phyloP scores from a whole-genome alignment of 2,329 filamentous ascomycete genomes.

The Trichoderma koningii region DNA sequence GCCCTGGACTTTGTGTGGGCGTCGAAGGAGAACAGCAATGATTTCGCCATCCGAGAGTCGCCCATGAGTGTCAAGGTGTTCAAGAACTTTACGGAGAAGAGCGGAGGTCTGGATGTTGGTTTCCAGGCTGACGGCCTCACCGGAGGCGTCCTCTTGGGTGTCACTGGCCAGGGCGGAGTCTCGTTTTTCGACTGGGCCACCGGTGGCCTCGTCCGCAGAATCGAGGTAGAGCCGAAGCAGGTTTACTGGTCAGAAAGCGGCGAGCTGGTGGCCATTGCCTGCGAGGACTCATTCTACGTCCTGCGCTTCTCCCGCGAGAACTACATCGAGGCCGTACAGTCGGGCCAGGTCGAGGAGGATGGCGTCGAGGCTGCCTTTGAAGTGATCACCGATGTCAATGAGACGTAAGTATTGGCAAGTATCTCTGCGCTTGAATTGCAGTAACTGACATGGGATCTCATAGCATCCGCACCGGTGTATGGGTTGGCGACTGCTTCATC shows the following conservation, averaged over 20 bases:
- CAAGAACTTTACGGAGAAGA: constrained; percentile 95
- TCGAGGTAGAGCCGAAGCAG: constrained; percentile 72
- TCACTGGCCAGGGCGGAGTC: constrained; percentile 91
- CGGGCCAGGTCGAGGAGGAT: constrained; percentile 81
- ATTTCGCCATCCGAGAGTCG: constrained; percentile 96
- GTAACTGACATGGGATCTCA: background rate
- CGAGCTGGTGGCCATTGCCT: constrained; percentile 88
- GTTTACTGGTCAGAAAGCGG: constrained; percentile 98
- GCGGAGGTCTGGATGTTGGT: constrained; percentile 84
- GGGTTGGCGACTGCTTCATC: constrained; percentile 98
- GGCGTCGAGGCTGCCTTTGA: constrained; percentile 96
- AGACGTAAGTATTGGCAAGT: constrained; percentile 58
- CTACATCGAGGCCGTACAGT: constrained; percentile 80
- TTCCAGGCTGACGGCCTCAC: constrained; percentile 92
- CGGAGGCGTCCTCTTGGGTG: constrained; percentile 86
- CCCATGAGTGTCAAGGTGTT: constrained; percentile 93
- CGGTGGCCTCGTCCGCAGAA: constrained; percentile 84
- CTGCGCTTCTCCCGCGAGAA: constrained; percentile 87
- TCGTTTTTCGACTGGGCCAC: constrained; percentile 97
- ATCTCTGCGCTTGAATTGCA: background rate
- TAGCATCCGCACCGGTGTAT: constrained; percentile 89
- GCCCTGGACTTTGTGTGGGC: constrained; percentile 97
- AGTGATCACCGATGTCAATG: constrained; percentile 92
- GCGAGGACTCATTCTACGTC: constrained; percentile 94
- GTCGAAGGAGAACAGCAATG: constrained; percentile 95